Conservation (phyloP, 2,329 filamentous ascomycete species). For the Nannizziopsis barbatae region DNA sequence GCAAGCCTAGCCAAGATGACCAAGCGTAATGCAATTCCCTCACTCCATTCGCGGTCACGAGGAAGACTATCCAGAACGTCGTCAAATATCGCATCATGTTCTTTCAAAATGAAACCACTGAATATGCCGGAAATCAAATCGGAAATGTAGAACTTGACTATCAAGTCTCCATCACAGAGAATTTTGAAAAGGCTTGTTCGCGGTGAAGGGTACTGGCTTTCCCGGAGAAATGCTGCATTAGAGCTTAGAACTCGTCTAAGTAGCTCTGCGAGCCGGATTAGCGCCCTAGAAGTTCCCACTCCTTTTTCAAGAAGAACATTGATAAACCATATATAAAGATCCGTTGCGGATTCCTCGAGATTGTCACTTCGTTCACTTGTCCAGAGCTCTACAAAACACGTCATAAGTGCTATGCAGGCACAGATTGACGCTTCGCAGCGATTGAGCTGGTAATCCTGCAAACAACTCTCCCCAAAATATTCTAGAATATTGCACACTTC, state of each 20-base stretch:
- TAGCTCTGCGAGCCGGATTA: conserved; percentile 56
- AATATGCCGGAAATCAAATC: conserved; percentile 63
- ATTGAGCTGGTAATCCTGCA: conserved; percentile 50
- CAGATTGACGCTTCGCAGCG: conserved; percentile 63
- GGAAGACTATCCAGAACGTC: conserved; percentile 76
- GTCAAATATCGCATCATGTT: conserved; percentile 73
- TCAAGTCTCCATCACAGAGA: conserved; percentile 53
- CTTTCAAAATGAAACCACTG: conserved; percentile 64
- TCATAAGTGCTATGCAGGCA: conserved; percentile 57
- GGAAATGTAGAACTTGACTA: conserved; percentile 66
- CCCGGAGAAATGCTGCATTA: conserved; percentile 55
- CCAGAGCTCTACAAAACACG: conserved; percentile 55
- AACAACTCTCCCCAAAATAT: conserved; percentile 38
- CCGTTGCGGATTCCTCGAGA: conserved; percentile 55
- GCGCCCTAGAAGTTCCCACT: conserved; percentile 57
- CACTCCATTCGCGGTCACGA: conserved; percentile 54
- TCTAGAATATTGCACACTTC: conserved; percentile 38
- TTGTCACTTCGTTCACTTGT: conserved; percentile 44
- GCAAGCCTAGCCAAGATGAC: conserved; percentile 66
- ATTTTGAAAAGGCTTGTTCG: conserved; percentile 65
- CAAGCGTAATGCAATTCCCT: conserved; percentile 77
- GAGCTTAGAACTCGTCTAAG: conserved; percentile 58
- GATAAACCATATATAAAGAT: conserved; percentile 71
- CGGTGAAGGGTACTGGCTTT: conserved; percentile 49
- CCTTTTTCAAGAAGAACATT: conserved; percentile 55